Conservation (phyloP, 164 flowering plant species). For the Malania oleifera region DNA sequence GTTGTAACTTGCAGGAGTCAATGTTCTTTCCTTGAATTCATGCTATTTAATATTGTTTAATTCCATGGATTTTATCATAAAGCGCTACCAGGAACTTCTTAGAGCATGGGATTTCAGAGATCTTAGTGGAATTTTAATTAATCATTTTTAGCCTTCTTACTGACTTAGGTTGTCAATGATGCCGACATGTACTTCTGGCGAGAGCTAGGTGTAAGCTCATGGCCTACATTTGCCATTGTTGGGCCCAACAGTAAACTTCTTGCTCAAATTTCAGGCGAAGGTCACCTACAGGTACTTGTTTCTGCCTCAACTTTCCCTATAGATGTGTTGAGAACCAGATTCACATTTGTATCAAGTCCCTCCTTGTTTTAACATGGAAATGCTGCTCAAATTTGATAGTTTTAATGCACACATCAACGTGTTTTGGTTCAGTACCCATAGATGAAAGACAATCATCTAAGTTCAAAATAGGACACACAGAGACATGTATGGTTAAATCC, state of each 20-base stretch:
- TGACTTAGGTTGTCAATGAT: slow-evolving; percentile 83
- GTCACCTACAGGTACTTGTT: slow-evolving; percentile 67
- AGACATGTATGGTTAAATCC: not conserved
- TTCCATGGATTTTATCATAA: too few species aligned
- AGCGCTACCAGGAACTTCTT: too few species aligned
- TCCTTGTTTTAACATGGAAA: not conserved
- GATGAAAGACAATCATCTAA: too few species aligned
- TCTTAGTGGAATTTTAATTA: too few species aligned
- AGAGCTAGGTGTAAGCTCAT: slow-evolving; percentile 84
- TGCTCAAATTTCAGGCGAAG: slow-evolving; percentile 92
- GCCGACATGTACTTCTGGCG: slow-evolving; percentile 94
- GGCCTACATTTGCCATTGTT: slow-evolving; percentile 94
- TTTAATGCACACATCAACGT: too few species aligned
- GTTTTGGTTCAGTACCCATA: too few species aligned
- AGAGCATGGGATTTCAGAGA: too few species aligned
- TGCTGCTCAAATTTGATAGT: too few species aligned
- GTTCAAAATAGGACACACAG: not conserved
- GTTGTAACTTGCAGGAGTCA: too few species aligned
- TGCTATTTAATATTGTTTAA: too few species aligned
- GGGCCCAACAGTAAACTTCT: slow-evolving; percentile 78
- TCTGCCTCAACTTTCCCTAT: not conserved
- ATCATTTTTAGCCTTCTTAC: not conserved
- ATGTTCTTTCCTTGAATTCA: too few species aligned
- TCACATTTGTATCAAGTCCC: not conserved
- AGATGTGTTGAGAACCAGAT: not conserved